Percentiles rank a stretch among this genome's conserved stretches.
phyloP scores from a whole-genome alignment of 2,329 filamentous ascomycete species.

The Tolypocladium inflatum region DNA sequence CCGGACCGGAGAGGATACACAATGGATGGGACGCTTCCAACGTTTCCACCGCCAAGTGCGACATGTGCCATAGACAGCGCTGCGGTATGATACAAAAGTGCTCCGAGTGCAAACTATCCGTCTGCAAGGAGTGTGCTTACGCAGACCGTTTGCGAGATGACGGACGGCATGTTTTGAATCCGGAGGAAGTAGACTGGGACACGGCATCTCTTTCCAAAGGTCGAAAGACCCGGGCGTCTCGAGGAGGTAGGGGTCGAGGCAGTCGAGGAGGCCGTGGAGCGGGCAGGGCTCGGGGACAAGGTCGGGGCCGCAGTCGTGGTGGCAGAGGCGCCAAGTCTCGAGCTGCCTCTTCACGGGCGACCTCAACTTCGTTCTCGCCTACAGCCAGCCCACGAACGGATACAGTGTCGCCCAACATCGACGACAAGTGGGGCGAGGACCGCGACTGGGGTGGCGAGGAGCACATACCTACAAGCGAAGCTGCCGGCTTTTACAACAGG shows the following conservation, averaged over 20 bases:
- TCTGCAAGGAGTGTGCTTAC: conserved; percentile 12
- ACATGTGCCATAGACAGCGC: conserved; percentile 13
- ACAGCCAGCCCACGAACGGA: background rate
- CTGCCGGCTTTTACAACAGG: background rate
- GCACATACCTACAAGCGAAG: background rate
- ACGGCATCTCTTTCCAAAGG: background rate
- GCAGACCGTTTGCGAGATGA: conserved; percentile 7
- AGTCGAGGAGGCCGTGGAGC: background rate
- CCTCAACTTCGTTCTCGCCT: background rate
- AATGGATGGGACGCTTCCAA: conserved; percentile 11
- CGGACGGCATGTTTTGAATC: conserved; percentile 11
- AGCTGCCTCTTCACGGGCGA: background rate
- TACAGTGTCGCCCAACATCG: background rate
- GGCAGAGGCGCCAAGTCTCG: background rate
- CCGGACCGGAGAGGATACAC: conserved; percentile 5
- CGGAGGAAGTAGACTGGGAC: conserved; percentile 9
- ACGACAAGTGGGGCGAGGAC: background rate
- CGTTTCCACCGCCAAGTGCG: conserved; percentile 16
- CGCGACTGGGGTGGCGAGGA: background rate
- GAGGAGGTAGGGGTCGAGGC: background rate
- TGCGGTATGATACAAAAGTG: conserved; percentile 15
- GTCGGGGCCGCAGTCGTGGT: background rate
- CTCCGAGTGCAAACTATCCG: conserved; percentile 11
- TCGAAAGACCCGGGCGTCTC: background rate
- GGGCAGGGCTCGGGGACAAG: background rate